These are phyloP conservation scores for Macrophomina pseudophaseolina DNA, from an alignment of 2,329 filamentous ascomycete species.

Conservation along the genomic window DNA sequence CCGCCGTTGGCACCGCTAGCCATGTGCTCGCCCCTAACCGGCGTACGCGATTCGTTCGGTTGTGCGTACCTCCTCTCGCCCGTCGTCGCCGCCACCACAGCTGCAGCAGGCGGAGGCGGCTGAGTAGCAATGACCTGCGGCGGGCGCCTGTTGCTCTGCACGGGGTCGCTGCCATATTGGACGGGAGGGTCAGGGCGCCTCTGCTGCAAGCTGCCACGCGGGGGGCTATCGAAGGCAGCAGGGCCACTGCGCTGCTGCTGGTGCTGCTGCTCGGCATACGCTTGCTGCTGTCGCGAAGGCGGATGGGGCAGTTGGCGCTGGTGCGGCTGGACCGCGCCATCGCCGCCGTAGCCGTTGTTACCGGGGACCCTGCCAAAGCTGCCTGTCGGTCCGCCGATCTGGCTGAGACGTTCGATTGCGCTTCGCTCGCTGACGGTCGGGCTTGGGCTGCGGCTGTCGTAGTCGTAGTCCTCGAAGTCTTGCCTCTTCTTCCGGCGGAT, in stretches of 20 bases:
- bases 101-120: not conserved
- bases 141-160: constrained; percentile 1
- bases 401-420: constrained; percentile 2
- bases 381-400: not conserved
- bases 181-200: constrained; percentile 20
- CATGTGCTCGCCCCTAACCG: not conserved
- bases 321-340: not conserved
- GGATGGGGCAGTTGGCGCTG: not conserved
- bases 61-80: constrained; percentile 20
- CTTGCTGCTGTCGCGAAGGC: not conserved
- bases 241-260: not conserved
- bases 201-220: constrained; percentile 1
- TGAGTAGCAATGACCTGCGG: too few relatives aligned
- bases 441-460: constrained; percentile 14
- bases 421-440: constrained; percentile 4
- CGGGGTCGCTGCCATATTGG: constrained; percentile 14
- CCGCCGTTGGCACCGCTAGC: not conserved
- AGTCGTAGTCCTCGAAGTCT: constrained; percentile 10
- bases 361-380: not conserved
- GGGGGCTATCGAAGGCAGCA: constrained; percentile 9
- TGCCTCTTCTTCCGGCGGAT: constrained; percentile 7
- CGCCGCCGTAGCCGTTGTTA: not conserved
- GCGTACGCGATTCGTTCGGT: constrained; percentile 28
- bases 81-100: constrained; percentile 32
- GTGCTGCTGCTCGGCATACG: not conserved